phyloP scores from a whole-genome alignment of 345 rosid genomes.

The Arabidopsis thaliana region DNA sequence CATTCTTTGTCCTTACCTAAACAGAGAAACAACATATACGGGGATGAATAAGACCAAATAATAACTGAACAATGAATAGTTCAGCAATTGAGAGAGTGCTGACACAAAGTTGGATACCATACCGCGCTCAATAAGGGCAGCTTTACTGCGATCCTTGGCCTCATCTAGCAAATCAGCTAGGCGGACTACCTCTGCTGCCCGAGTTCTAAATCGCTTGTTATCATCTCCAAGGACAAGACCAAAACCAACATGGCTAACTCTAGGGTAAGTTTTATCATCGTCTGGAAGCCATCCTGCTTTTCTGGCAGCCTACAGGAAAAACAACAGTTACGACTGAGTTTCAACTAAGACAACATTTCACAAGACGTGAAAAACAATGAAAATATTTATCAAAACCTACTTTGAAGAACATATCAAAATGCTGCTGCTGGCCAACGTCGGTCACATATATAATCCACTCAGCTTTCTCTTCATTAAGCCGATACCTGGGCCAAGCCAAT shows the following conservation, averaged over 20 bases:
- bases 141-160: conserved; percentile 78
- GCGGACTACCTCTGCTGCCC: conserved; percentile 68
- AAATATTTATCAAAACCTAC: conserved; percentile 45
- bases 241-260: conserved; percentile 75
- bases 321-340: not conserved
- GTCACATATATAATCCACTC: conserved; percentile 91
- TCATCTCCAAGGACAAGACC: conserved; percentile 90
- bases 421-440: conserved; percentile 87
- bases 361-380: not conserved
- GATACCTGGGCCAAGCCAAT: conserved; percentile 58
- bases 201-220: conserved; percentile 82
- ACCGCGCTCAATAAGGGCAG: conserved; percentile 76
- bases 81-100: conserved; percentile 5
- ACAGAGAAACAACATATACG: not conserved
- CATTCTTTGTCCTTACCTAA: conserved; percentile 75
- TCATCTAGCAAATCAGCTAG: conserved; percentile 88
- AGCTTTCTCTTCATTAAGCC: conserved; percentile 82
- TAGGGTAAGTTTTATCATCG: conserved; percentile 55
- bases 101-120: conserved; percentile 53
- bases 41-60: not conserved
- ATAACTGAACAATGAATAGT: conserved; percentile 20
- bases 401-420: conserved; percentile 79
- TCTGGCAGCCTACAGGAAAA: conserved; percentile 62
- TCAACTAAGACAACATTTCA: not conserved
- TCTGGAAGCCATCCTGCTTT: conserved; percentile 77